phyloP scores from a whole-genome alignment of 148 eudicot genomes.

The Rhododendron simsii region DNA sequence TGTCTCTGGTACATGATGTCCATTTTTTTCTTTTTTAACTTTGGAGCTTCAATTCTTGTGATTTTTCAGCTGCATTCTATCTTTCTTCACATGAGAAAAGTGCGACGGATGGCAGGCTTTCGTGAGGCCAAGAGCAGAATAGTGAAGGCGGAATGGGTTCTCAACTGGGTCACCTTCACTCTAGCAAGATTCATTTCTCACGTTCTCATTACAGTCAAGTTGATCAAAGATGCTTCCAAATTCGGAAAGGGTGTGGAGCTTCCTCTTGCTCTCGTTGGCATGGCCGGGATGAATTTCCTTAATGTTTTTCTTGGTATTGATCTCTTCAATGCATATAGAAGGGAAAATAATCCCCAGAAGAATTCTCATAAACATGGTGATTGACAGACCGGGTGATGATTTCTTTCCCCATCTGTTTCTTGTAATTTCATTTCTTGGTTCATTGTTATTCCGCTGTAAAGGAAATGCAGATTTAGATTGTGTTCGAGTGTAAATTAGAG shows the following conservation, averaged over 20 bases:
- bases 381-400: slow-evolving; percentile 7
- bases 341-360: slow-evolving; percentile 36
- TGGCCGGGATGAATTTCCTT: slow-evolving; percentile 79
- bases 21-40: background rate
- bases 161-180: slow-evolving; percentile 66
- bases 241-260: slow-evolving; percentile 72
- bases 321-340: slow-evolving; percentile 55
- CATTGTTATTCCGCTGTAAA: background rate
- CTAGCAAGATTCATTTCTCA: slow-evolving; percentile 63
- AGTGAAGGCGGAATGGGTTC: slow-evolving; percentile 79
- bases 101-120: slow-evolving; percentile 76
- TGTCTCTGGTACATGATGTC: background rate
- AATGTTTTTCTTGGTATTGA: slow-evolving; percentile 72
- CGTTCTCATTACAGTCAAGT: slow-evolving; percentile 62
- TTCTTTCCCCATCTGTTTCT: background rate
- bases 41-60: background rate
- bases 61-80: slow-evolving; percentile 63
- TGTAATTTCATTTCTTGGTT: background rate
- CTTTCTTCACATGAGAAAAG: slow-evolving; percentile 72
- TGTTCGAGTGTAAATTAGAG: background rate
- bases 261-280: slow-evolving; percentile 80
- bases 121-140: slow-evolving; percentile 48
- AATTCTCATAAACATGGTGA: slow-evolving; percentile 24
- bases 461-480: background rate
- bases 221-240: slow-evolving; percentile 68